phyloP scores from a whole-genome alignment of 768 basidiomycete species.

The Agaricus subrufescens region DNA sequence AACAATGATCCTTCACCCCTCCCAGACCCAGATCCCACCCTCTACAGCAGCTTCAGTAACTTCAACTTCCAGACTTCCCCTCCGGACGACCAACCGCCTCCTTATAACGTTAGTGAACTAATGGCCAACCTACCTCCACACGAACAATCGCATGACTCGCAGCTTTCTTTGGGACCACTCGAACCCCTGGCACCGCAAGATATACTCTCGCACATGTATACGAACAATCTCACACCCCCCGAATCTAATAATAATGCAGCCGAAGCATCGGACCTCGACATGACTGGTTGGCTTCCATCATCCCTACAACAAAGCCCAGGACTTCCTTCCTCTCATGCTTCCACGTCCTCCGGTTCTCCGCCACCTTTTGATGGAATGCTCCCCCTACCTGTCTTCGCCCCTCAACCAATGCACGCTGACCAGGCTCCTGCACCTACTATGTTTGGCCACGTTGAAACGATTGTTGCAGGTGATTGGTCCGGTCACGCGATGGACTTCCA shows the following conservation, averaged over 20 bases:
- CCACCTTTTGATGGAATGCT: conserved; percentile 5
- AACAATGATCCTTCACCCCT: conserved; percentile 11
- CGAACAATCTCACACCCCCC: conserved; percentile 1
- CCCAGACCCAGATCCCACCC: conserved; percentile 13
- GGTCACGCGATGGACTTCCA: not conserved
- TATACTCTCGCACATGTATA: conserved; percentile 8
- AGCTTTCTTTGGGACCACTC: conserved; percentile 5
- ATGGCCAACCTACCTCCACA: conserved; percentile 7
- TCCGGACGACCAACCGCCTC: conserved; percentile 3
- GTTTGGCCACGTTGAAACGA: not conserved
- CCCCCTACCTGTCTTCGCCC: conserved; percentile 7
- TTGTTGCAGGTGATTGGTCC: conserved; percentile 3
- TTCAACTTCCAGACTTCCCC: conserved; percentile 6
- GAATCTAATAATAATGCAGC: conserved; percentile 5
- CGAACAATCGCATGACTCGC: conserved; percentile 3
- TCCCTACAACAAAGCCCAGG: conserved; percentile 6
- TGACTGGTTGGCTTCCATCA: conserved; percentile 2
- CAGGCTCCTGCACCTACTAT: not conserved
- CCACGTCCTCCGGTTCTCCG: conserved; percentile 7
- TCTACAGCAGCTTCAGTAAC: conserved; percentile 11
- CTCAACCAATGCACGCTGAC: conserved; percentile 4
- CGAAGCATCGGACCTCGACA: conserved; percentile 8
- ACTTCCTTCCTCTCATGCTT: conserved; percentile 6
- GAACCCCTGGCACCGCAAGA: conserved; percentile 9
- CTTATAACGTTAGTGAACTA: conserved; percentile 6